These are phyloP conservation scores for Pestalotiopsis sp. DNA, from an alignment of 2,329 filamentous ascomycete genomes.

Conservation along the genomic window DNA sequence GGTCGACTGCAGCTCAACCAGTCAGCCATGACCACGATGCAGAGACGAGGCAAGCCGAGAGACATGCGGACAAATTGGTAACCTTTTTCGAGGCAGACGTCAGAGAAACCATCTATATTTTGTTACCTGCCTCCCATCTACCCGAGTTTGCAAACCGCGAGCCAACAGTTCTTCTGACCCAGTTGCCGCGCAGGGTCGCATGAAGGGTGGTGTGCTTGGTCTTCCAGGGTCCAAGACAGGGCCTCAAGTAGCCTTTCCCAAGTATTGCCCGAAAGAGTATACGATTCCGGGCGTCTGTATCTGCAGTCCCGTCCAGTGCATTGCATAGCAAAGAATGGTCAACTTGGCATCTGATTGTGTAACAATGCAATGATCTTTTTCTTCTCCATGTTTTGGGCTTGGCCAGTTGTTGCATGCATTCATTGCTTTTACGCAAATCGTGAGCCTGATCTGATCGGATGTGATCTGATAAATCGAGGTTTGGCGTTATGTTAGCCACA, in stretches of 20 bases:
- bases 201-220: not conserved
- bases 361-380: not conserved
- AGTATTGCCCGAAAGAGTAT: not conserved
- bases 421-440: not conserved
- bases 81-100: not conserved
- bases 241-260: not conserved
- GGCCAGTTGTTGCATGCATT: not conserved
- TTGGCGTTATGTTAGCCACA: not conserved
- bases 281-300: not conserved
- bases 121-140: not conserved
- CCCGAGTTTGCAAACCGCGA: not conserved
- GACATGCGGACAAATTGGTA: not conserved
- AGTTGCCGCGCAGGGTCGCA: conserved; percentile 8
- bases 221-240: not conserved
- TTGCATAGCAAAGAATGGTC: not conserved
- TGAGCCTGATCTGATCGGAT: not conserved
- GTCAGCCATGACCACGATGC: not conserved
- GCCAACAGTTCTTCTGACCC: not conserved
- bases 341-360: not conserved
- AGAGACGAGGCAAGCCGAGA: not conserved
- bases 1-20: not conserved
- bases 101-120: not conserved
- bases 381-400: not conserved
- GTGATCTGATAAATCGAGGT: not conserved
- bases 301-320: not conserved